Percentiles rank a stretch among this genome's conserved stretches.
Conservation (phyloP, 1,139 yeast species). For the Blastobotrys niveus region DNA sequence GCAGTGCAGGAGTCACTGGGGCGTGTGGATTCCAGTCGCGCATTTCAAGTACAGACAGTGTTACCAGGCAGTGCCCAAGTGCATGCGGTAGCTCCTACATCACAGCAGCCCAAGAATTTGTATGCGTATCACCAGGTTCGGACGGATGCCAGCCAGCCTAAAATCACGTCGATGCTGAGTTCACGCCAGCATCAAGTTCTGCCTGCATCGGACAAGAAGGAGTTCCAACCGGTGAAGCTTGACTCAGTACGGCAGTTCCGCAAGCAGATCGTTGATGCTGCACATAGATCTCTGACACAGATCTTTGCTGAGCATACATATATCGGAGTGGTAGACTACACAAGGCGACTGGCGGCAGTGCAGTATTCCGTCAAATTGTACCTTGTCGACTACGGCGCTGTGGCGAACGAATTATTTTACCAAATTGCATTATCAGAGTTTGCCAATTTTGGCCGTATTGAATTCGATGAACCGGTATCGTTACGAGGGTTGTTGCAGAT, state of each 20-base stretch:
- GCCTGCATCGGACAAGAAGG: conserved; percentile 2
- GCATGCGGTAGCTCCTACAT: not conserved
- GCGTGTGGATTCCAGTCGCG: conserved; percentile 62
- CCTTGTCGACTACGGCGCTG: conserved; percentile 72
- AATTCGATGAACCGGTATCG: conserved; percentile 25
- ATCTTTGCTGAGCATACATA: conserved; percentile 65
- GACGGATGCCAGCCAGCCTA: conserved; percentile 44
- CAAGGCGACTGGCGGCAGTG: conserved; percentile 64
- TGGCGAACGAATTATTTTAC: conserved; percentile 63
- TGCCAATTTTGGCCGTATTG: conserved; percentile 69
- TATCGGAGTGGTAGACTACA: conserved; percentile 77
- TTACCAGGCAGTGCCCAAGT: conserved; percentile 26
- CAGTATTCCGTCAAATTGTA: conserved; percentile 76
- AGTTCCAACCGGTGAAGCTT: conserved; percentile 20
- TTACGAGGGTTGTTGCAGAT: conserved; percentile 17
- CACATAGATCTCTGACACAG: conserved; percentile 54
- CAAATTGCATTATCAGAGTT: conserved; percentile 76
- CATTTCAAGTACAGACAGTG: conserved; percentile 61
- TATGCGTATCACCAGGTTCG: conserved; percentile 37
- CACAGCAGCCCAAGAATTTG: not conserved
- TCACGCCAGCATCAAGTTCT: conserved; percentile 32
- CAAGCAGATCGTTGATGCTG: conserved; percentile 42
- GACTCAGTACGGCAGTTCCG: conserved; percentile 46
- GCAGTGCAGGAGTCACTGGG: conserved; percentile 48
- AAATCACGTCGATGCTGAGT: conserved; percentile 6